phyloP scores from a whole-genome alignment of 768 basidiomycete species.

The Amanita pseudoporphyria region DNA sequence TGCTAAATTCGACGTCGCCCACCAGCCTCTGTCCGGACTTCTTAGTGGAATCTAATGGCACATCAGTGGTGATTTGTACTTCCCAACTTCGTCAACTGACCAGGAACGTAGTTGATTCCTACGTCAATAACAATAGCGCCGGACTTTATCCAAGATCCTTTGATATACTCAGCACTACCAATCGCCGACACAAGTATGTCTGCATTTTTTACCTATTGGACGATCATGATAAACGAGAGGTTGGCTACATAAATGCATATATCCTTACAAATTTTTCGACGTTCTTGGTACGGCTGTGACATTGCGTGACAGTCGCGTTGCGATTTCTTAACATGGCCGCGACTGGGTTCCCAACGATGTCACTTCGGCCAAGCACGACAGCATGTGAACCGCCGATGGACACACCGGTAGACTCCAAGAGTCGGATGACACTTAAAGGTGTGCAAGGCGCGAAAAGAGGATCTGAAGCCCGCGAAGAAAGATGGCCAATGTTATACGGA shows the following conservation, averaged over 20 bases:
- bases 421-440: slow-evolving; percentile 83
- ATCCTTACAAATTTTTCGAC: slow-evolving; percentile 64
- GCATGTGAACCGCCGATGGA: slow-evolving; percentile 68
- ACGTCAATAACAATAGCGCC: slow-evolving; percentile 97
- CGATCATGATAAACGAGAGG: background rate
- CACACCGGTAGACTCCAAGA: slow-evolving; percentile 82
- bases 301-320: slow-evolving; percentile 96
- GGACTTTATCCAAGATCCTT: slow-evolving; percentile 92
- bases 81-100: slow-evolving; percentile 23
- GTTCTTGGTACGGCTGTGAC: slow-evolving; percentile 85
- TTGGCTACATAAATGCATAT: background rate
- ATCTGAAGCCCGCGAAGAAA: slow-evolving; percentile 80
- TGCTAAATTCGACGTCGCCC: slow-evolving; percentile 85
- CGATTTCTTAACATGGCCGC: slow-evolving; percentile 80
- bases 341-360: slow-evolving; percentile 96
- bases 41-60: slow-evolving; percentile 62
- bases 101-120: slow-evolving; percentile 93
- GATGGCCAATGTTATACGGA: slow-evolving; percentile 94
- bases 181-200: slow-evolving; percentile 98
- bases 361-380: slow-evolving; percentile 93
- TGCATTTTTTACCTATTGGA: slow-evolving; percentile 62
- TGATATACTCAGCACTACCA: slow-evolving; percentile 82
- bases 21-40: slow-evolving; percentile 95
- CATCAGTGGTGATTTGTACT: background rate
- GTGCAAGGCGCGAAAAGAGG: slow-evolving; percentile 95